phyloP scores from a whole-genome alignment of 176 grass and related monocot genomes.

The Musa troglodytarum region DNA sequence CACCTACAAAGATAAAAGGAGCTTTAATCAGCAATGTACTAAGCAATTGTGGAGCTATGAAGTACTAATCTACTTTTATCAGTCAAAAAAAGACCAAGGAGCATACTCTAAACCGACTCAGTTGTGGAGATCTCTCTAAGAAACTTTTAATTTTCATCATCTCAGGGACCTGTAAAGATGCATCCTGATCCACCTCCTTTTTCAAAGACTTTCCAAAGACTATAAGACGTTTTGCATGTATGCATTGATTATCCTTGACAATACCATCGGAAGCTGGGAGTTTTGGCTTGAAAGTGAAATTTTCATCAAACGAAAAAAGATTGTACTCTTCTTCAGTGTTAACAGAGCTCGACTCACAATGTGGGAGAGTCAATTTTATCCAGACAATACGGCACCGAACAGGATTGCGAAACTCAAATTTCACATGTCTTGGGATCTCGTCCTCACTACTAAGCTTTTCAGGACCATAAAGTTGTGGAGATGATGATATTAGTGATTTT shows the following conservation, averaged over 20 bases:
- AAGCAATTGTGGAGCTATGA: neutral
- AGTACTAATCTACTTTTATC: conserved; percentile 17
- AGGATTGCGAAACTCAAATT: conserved; percentile 72
- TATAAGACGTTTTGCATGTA: conserved; percentile 90
- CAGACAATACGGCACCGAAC: conserved; percentile 80
- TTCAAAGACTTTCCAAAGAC: conserved; percentile 64
- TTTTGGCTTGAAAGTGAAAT: conserved; percentile 38
- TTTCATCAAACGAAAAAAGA: conserved; percentile 66
- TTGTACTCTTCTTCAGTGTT: conserved; percentile 51
- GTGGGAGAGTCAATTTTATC: conserved; percentile 62
- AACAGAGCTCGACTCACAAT: conserved; percentile 31
- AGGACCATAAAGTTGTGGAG: conserved; percentile 56
- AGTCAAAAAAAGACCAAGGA: conserved; percentile 11
- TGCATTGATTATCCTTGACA: conserved; percentile 34
- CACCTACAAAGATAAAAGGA: conserved; percentile 45
- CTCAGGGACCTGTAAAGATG: conserved; percentile 32
- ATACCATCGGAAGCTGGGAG: conserved; percentile 2
- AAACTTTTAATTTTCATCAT: conserved; percentile 76
- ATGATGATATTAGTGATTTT: conserved; percentile 47
- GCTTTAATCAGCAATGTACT: conserved; percentile 18
- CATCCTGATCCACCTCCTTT: conserved; percentile 51
- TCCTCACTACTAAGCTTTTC: conserved; percentile 42
- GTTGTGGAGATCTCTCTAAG: conserved; percentile 46
- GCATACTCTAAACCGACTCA: conserved; percentile 87
- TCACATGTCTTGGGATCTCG: conserved; percentile 62